Conservation (phyloP, 306 rosid species). For the Quercus glauca region DNA sequence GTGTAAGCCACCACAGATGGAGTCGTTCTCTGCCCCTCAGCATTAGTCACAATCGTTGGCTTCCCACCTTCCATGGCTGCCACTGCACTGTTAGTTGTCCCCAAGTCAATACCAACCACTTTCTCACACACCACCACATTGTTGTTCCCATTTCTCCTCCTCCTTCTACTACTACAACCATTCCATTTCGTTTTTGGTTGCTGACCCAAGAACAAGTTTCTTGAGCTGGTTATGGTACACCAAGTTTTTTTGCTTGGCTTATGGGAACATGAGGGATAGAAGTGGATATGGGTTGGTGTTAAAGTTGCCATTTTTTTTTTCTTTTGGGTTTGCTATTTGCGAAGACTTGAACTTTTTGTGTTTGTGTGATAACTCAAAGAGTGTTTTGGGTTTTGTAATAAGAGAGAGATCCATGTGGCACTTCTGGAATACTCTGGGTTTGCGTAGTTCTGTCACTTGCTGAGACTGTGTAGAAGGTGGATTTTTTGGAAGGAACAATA, state of each 20-base stretch:
- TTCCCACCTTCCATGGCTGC: constrained; percentile 92
- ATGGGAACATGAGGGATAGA: background rate
- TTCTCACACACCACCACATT: constrained; percentile 64
- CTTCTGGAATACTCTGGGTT: no score
- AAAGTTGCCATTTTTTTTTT: background rate
- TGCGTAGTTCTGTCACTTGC: no score
- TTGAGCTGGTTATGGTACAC: no score
- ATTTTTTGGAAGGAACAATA: no score
- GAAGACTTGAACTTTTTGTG: no score
- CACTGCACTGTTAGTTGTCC: constrained; percentile 78
- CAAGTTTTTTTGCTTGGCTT: background rate
- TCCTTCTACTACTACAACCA: background rate
- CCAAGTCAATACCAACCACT: constrained; percentile 80
- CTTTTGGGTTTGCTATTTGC: background rate
- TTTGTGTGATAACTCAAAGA: no score
- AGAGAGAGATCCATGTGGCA: no score
- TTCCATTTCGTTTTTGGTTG: background rate
- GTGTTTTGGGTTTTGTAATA: no score
- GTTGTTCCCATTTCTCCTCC: constrained; percentile 28
- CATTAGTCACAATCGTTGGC: constrained; percentile 82
- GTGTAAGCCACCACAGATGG: constrained; percentile 88
- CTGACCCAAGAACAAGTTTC: background rate
- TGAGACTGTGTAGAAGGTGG: no score
- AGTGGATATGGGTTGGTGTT: background rate
- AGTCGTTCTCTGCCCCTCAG: constrained; percentile 90